Base-by-base conservation (phyloP, 1,139 yeast species). In the Hansenula lynferdii region DNA sequence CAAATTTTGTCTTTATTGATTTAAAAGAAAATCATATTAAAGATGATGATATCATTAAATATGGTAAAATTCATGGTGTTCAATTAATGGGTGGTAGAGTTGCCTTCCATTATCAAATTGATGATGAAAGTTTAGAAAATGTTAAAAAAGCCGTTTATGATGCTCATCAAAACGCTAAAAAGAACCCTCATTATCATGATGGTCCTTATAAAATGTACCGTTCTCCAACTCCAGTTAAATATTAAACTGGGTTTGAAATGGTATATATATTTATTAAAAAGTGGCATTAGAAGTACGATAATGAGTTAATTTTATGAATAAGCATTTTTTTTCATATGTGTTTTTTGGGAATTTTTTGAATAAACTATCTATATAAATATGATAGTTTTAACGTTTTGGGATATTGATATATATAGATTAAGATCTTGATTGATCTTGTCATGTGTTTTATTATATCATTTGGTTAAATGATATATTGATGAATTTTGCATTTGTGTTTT, bases 1-100 rank as follows among this genome's bases (percentile, higher is more conserved):
- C 97, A 10, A 89, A 83, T 60, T 86, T 90, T 62, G 90, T 89
- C 24, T 89, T 87, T 58, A 58, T 89, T 41, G 95, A 90, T 58
- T 61, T 77, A 37, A 70, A 67, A 49, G 67, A 68, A 31, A 76
- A 77, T 50, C 73, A 70, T 37, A 75, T 87, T 62, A 75, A 82
- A 56, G 77, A 81, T 15, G 72, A 65, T 22, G 66, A 70, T 35
- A 66, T 86, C 44, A 69, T 67, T 25, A 69, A 70, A 46, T 70
- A 77, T 48, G 87, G 82, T 49, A 60, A 65, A 41, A 77, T 82
- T 53, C 67, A 80, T 51, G 76, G 78, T 35, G 71, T 90, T 47
- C 81, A 75, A 51, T 64, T 85, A 31, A 74, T 76, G 76, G 92
- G 92, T 44, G 79, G 80, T 28, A 71, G 95, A 53, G 64, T 90